phyloP scores from a whole-genome alignment of 1,139 yeast species.

The Meyerozyma guilliermondii region DNA sequence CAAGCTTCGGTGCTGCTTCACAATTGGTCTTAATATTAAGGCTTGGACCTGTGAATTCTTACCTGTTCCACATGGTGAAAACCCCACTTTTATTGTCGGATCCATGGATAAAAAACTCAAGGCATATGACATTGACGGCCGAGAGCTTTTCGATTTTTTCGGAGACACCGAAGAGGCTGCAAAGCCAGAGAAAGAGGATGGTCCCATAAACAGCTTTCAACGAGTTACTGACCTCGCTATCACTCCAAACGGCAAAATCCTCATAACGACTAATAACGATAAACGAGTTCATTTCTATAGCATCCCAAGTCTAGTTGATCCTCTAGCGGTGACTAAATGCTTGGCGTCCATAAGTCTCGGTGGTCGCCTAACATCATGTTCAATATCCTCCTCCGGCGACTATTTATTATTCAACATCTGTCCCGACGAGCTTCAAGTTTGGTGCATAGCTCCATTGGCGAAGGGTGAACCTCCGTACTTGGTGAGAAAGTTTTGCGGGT shows the following conservation, averaged over 20 bases:
- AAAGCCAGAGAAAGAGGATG: slow-evolving; percentile 23
- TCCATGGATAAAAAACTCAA: slow-evolving; percentile 73
- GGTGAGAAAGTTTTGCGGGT: slow-evolving; percentile 64
- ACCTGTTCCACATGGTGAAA: slow-evolving; percentile 28
- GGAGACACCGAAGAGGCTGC: slow-evolving; percentile 33
- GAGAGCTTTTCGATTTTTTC: slow-evolving; percentile 40
- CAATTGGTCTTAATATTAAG: slow-evolving; percentile 36
- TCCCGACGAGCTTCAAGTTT: slow-evolving; percentile 77
- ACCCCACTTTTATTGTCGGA: slow-evolving; percentile 62
- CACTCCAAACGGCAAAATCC: slow-evolving; percentile 55
- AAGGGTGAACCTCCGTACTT: slow-evolving; percentile 46
- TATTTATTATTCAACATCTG: slow-evolving; percentile 36
- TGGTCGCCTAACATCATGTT: slow-evolving; percentile 39
- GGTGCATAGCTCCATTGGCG: slow-evolving; percentile 53
- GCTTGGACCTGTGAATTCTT: slow-evolving; percentile 74
- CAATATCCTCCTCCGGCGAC: slow-evolving; percentile 38
- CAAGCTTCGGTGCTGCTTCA: slow-evolving; percentile 30
- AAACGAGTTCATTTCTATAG: slow-evolving; percentile 50
- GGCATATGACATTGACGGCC: slow-evolving; percentile 49
- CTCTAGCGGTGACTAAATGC: slow-evolving; percentile 29
- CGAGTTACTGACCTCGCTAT: slow-evolving; percentile 65
- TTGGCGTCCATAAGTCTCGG: slow-evolving; percentile 30
- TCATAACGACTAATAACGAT: slow-evolving; percentile 63
- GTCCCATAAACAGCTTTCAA: slow-evolving; percentile 25
- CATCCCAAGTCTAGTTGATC: slow-evolving; percentile 32